These are phyloP conservation scores for Daldinia decipiens DNA, from an alignment of 495 filamentous ascomycete genomes.

Conservation along the genomic window DNA sequence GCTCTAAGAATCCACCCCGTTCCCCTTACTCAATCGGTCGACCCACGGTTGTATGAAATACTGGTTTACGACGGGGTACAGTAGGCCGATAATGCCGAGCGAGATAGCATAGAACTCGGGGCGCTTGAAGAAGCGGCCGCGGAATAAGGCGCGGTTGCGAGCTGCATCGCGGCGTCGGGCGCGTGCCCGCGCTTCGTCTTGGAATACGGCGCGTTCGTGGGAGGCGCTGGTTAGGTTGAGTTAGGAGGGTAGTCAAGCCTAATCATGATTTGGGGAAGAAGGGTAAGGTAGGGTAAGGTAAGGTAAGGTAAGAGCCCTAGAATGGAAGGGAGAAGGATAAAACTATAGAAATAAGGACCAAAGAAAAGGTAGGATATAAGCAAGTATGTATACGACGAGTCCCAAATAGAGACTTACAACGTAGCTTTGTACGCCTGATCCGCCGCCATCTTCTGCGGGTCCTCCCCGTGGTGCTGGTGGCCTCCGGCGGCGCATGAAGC, in stretches of 20 bases:
- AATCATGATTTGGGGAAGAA: not conserved
- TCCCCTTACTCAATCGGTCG: not conserved
- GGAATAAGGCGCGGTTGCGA: conserved; percentile 37
- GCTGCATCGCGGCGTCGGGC: conserved; percentile 39
- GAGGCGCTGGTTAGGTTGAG: conserved; percentile 27
- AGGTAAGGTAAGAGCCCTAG: too few species aligned
- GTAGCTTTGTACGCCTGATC: conserved; percentile 35
- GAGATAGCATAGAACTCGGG: conserved; percentile 39
- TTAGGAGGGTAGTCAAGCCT: not conserved
- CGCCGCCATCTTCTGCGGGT: conserved; percentile 27
- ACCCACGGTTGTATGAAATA: conserved; percentile 27
- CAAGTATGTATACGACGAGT: not conserved
- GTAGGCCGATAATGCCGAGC: conserved; percentile 30
- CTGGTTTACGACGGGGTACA: conserved; percentile 35
- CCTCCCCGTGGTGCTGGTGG: conserved; percentile 7
- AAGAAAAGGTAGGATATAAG: not conserved
- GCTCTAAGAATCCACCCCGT: not conserved
- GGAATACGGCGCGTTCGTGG: conserved; percentile 41
- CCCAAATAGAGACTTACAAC: conserved; percentile 40
- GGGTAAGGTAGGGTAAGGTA: not conserved
- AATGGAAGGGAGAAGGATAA: too few species aligned
- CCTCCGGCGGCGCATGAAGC: conserved; percentile 6
- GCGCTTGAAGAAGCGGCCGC: conserved; percentile 27
- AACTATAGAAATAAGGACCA: too few species aligned
- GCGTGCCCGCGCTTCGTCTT: conserved; percentile 33